phyloP scores from a whole-genome alignment of 2,329 filamentous ascomycete genomes.

The Xenosphaeropsis pyriputrescens region DNA sequence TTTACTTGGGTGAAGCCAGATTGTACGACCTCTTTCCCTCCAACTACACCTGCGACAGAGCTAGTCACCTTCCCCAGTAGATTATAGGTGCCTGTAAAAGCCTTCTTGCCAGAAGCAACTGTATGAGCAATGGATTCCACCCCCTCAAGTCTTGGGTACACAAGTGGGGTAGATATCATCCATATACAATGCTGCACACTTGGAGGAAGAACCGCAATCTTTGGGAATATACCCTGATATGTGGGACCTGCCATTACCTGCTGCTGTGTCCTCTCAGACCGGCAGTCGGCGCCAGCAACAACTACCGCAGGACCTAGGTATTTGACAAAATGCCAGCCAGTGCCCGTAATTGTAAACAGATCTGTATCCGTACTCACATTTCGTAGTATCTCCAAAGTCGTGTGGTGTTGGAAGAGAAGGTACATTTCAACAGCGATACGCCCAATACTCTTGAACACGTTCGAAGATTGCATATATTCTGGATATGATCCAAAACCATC shows the following conservation, averaged over 20 bases:
- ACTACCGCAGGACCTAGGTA: slow-evolving; percentile 85
- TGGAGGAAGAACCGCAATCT: slow-evolving; percentile 77
- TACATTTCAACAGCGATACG: slow-evolving; percentile 96
- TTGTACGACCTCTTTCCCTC: slow-evolving; percentile 82
- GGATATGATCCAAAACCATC: slow-evolving; percentile 96
- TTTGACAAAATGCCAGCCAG: slow-evolving; percentile 97
- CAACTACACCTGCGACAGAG: slow-evolving; percentile 88
- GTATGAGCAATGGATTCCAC: slow-evolving; percentile 87
- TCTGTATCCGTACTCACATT: slow-evolving; percentile 81
- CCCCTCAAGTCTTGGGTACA: slow-evolving; percentile 84
- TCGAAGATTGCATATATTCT: slow-evolving; percentile 94
- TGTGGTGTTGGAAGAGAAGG: slow-evolving; percentile 94
- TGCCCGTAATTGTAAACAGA: slow-evolving; percentile 92
- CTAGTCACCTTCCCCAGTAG: slow-evolving; percentile 89
- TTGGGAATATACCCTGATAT: slow-evolving; percentile 94
- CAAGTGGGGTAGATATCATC: slow-evolving; percentile 82
- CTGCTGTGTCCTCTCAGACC: slow-evolving; percentile 78
- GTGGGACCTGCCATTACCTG: slow-evolving; percentile 93
- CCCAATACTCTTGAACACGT: slow-evolving; percentile 97
- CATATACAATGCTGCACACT: slow-evolving; percentile 94
- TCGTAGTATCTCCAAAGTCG: slow-evolving; percentile 81
- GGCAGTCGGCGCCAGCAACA: slow-evolving; percentile 78
- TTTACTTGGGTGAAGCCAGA: slow-evolving; percentile 92
- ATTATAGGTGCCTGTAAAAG: slow-evolving; percentile 92
- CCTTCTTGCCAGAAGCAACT: slow-evolving; percentile 88